Base-by-base conservation (phyloP, 2,329 filamentous ascomycete species). In the Cladophialophora yegresii region DNA sequence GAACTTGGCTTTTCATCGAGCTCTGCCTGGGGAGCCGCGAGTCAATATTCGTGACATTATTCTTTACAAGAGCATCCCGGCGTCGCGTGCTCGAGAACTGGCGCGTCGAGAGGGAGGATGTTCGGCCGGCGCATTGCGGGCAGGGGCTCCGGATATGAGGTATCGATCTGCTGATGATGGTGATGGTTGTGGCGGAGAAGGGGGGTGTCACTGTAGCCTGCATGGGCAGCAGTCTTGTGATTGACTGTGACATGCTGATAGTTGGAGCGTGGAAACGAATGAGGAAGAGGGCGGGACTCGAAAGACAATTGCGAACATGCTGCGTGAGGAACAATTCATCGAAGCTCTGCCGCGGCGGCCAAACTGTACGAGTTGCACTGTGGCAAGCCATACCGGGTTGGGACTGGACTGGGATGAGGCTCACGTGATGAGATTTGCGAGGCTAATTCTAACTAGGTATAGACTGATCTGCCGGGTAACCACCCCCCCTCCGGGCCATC, bases 1-100 rank as follows among this genome's bases (percentile, higher is more conserved):
- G 53, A 57, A 68, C 62, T 54, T 64, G 62, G 8, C 47, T 40
- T 57, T 64, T 64, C 55, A 62, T 55, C 1, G 58, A 58, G 7
- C 56, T 49, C n/a, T 57, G 47, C 26, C 55, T 64, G 6, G 56
- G 59, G 4, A 67, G 45, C 36, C 10, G 36, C 5, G 54, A 43
- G 32, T 54, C 49, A 10, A 58, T 23, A 22, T 64, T 55, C 13
- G 40, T 33, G 2, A 13, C 13, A 10, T 43, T 36, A 4, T 45
- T 40, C 9, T 57, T 57, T 9, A 63, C 53, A 4, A 28, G 28
- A 9, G 61, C 65, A 40, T 64, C 45, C 32, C 59, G 59, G 54
- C 30, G 61, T 56, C 55, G 55, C 3, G 56, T 64, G 13, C 58
- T 64, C 13, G 65, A 56, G 51, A 67, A 67, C 51, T 61, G 58